These are phyloP conservation scores for Backusella tarrabulga DNA, from an alignment of 192 early-diverging fungal species.

Conservation along the genomic window DNA sequence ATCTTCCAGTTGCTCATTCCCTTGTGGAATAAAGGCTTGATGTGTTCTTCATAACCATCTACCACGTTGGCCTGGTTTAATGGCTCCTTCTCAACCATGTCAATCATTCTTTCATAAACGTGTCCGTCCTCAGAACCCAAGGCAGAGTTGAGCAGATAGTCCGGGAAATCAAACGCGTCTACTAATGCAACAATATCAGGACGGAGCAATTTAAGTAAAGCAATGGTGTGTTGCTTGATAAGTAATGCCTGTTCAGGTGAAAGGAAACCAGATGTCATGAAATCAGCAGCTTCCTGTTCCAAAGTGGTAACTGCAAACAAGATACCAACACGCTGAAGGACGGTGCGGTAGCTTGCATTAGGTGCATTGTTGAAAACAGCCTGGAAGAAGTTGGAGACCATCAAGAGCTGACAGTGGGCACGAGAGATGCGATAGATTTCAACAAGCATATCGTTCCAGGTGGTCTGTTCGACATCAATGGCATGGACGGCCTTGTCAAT, in stretches of 20 bases:
- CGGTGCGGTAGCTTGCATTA: slow-evolving; percentile 36
- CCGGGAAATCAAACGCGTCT: slow-evolving; percentile 75
- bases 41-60: slow-evolving; percentile 51
- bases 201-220: slow-evolving; percentile 61
- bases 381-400: slow-evolving; percentile 70
- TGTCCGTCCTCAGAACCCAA: slow-evolving; percentile 70
- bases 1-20: slow-evolving; percentile 26
- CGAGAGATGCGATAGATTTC: slow-evolving; percentile 69
- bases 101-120: slow-evolving; percentile 73
- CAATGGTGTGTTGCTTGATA: slow-evolving; percentile 52
- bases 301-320: slow-evolving; percentile 59
- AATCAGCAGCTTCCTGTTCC: slow-evolving; percentile 65
- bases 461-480: slow-evolving; percentile 54
- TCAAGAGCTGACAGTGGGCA: slow-evolving; percentile 75
- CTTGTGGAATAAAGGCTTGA: slow-evolving; percentile 23
- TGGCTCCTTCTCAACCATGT: slow-evolving; percentile 73
- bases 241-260: slow-evolving; percentile 43
- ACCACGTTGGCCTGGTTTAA: slow-evolving; percentile 62
- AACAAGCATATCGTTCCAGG: slow-evolving; percentile 75
- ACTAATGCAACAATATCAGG: slow-evolving; percentile 77
- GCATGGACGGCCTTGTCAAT: slow-evolving; percentile 59
- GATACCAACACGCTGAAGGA: slow-evolving; percentile 43
- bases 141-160: slow-evolving; percentile 75
- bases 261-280: slow-evolving; percentile 57
- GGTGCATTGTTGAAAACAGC: slow-evolving; percentile 45